phyloP scores from a whole-genome alignment of 768 basidiomycete species.

The Boletales sp. region DNA sequence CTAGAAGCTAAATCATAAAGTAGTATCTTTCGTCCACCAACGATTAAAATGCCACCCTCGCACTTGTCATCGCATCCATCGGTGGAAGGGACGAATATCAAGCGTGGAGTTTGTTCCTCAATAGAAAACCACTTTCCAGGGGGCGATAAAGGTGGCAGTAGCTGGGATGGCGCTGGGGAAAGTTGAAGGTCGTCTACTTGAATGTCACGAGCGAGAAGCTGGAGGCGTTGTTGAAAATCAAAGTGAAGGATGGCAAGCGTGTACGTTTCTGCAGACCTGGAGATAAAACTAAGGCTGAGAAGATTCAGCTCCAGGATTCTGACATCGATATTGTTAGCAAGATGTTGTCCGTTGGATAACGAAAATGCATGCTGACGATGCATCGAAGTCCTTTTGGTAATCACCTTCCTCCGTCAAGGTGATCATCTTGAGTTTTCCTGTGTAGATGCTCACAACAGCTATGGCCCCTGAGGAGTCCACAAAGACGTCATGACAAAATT shows the following conservation, averaged over 20 bases:
- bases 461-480: slow-evolving; percentile 61
- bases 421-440: slow-evolving; percentile 67
- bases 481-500: slow-evolving; percentile 68
- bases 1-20: slow-evolving; percentile 55
- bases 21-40: slow-evolving; percentile 64
- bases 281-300: slow-evolving; percentile 61
- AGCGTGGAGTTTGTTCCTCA: slow-evolving; percentile 36
- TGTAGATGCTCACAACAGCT: slow-evolving; percentile 63
- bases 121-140: slow-evolving; percentile 43
- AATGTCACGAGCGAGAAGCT: slow-evolving; percentile 60
- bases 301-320: slow-evolving; percentile 69
- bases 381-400: slow-evolving; percentile 56
- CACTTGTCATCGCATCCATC: slow-evolving; percentile 30
- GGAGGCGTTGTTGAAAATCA: slow-evolving; percentile 60
- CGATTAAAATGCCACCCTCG: slow-evolving; percentile 66
- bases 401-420: slow-evolving; percentile 48
- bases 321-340: slow-evolving; percentile 6
- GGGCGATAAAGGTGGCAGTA: slow-evolving; percentile 52
- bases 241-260: slow-evolving; percentile 65
- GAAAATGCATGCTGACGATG: slow-evolving; percentile 45
- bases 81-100: slow-evolving; percentile 35
- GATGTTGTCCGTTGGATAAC: not conserved
- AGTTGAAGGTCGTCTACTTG: slow-evolving; percentile 38
- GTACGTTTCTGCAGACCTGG: slow-evolving; percentile 38
- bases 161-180: slow-evolving; percentile 48